Base-by-base conservation (phyloP, 768 basidiomycete genomes). In the Leccinum boreale region DNA sequence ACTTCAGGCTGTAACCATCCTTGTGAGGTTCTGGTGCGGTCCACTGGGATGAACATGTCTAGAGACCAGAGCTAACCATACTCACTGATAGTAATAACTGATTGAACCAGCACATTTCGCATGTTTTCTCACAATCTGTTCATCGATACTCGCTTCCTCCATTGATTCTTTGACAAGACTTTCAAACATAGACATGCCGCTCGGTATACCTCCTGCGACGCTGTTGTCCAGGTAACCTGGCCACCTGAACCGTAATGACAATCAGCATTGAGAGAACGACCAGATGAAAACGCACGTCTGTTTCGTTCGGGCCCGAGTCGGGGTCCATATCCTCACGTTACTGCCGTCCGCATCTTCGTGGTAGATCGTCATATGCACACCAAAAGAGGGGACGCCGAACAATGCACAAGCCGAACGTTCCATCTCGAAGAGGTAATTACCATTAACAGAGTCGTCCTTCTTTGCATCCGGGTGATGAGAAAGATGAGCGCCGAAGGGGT, bases 311-410 rank as follows among this genome's bases (percentile, higher is more conserved):
- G 92, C 81, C 14, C 97, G 81, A 9, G 86, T 89, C 2, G 97
- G 94, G 1, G 94, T 85, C 96, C 97, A 98, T 3, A 97, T 75
- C 58, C 75, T 79, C 67, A 88, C 70, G 33, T 63, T 60, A 28
- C 33, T 50, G 11, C 70, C 73, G 42, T 71, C 76, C 42, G 78
- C 78, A 29, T 74, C 70, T 50, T 71, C 65, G 17, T 70, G 56
- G 67, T 84, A 92, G 53, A 86, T 82, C 19, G 84, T 90, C 85
- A 95, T 83, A 71, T 98, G 97, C 3, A 96, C 90, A 0, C 97
- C 96, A 65, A 90, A 94, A 0, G 95, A 97, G 52, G 92, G 81
- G 7, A 95, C 72, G 3, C 96, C 94, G 65, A 98, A 98, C 33
- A 98, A 74, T 0, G 89, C 82, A 69, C 91, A 93, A 3, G 93